Conservation (phyloP, 306 rosid species). For the Benincasa hispida region DNA sequence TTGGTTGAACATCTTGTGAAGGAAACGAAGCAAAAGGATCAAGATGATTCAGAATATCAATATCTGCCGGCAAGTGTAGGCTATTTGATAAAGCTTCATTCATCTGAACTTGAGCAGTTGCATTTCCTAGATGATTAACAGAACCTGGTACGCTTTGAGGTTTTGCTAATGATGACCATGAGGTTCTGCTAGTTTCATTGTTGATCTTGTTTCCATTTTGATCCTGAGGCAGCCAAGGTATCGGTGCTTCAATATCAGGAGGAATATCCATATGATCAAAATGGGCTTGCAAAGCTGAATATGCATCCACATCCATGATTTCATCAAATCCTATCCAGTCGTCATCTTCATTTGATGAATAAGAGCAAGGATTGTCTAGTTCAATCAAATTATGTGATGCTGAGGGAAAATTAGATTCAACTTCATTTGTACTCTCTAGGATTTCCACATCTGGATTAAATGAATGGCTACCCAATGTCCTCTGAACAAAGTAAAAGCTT, state of each 20-base stretch:
- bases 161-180: slow-evolving; percentile 10
- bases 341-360: slow-evolving; percentile 31
- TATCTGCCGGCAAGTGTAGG: slow-evolving; percentile 23
- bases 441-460: slow-evolving; percentile 24
- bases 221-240: slow-evolving; percentile 47
- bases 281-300: slow-evolving; percentile 41
- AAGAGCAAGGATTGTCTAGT: slow-evolving; percentile 43
- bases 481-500: slow-evolving; percentile 1
- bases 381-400: slow-evolving; percentile 26
- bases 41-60: slow-evolving; percentile 11
- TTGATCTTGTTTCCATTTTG: slow-evolving; percentile 7
- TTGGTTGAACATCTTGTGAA: slow-evolving; percentile 21
- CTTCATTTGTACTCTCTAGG: slow-evolving; percentile 23
- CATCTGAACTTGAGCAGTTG: slow-evolving; percentile 13
- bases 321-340: slow-evolving; percentile 27
- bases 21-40: slow-evolving; percentile 13
- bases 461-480: neutral
- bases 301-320: slow-evolving; percentile 40
- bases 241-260: slow-evolving; percentile 65
- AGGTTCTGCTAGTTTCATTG: slow-evolving; percentile 17
- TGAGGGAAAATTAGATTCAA: slow-evolving; percentile 27
- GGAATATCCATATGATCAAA: slow-evolving; percentile 62
- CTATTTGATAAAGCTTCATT: slow-evolving; percentile 12
- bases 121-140: slow-evolving; percentile 5
- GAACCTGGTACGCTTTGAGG: slow-evolving; percentile 15